Base-by-base conservation (phyloP, 495 filamentous ascomycete genomes). In the Trichoderma erinaceum region DNA sequence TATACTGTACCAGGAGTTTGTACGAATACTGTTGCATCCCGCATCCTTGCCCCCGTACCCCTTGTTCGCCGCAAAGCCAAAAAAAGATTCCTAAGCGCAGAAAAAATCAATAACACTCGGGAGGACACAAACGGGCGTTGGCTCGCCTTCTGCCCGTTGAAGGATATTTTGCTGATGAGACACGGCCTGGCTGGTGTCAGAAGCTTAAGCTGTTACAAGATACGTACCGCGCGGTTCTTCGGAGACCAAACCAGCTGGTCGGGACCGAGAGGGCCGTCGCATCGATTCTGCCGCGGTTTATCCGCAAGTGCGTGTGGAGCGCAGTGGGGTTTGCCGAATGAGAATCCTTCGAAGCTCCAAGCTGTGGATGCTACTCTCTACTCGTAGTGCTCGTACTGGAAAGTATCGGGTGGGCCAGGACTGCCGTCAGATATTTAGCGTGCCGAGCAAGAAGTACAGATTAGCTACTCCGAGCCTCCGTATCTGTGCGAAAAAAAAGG, bases 171-270 rank as follows among this genome's bases (percentile, higher is more conserved):
- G 48, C 15, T 50, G 18, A 52, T 52, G 48, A 52, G 48, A 52
- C 48, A 52, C 48, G 48, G 16, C n/a, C 48, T 21, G 3, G 56
- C 10, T 11, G 25, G 23, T 7, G 23, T 32, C 56, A 61, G 5
- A 16, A 61, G 10, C 56, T 32, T 61, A 29, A 29, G 10, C 25
- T 8, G 27, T 10, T 4, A n/a, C 48, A 6, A 10, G 48, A 4
- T 10, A 52, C 18, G 7, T n/a, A 25, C 23, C 56, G 23, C 56
- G 23, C 13, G 25, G 25, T 61, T 61, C 56, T 3, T 61, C 56
- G 56, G 56, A 61, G 56, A 61, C 27, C 56, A 61, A 38, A 61
- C 56, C 56, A 61, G 23, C 56, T 61, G 23, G 56, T 61, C 56
- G 56, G 56, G 56, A 61, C 56, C 56, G 56, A 61, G 18, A 27